Conservation (phyloP, 2,329 filamentous ascomycete species). For the Cyanodermella asteris region DNA sequence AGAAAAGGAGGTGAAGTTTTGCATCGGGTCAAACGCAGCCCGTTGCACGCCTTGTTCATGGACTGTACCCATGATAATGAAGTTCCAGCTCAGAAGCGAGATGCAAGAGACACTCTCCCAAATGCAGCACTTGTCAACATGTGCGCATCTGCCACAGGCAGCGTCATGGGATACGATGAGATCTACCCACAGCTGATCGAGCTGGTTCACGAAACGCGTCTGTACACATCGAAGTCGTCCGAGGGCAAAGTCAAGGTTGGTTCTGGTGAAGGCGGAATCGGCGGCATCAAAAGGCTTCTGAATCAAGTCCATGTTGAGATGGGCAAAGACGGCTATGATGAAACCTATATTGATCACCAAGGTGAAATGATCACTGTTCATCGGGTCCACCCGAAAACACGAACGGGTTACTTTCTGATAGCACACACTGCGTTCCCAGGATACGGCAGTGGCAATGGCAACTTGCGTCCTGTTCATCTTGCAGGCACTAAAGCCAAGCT, state of each 20-base stretch:
- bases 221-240: slow-evolving; percentile 63
- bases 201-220: slow-evolving; percentile 67
- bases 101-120: slow-evolving; percentile 79
- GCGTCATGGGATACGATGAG: slow-evolving; percentile 96
- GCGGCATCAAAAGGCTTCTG: slow-evolving; percentile 71
- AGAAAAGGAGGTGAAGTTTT: slow-evolving; percentile 35
- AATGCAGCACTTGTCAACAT: slow-evolving; percentile 88
- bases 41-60: slow-evolving; percentile 91
- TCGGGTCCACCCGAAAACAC: slow-evolving; percentile 72
- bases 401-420: slow-evolving; percentile 87
- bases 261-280: slow-evolving; percentile 63
- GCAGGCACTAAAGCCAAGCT: slow-evolving; percentile 67
- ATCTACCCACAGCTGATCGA: slow-evolving; percentile 88
- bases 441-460: slow-evolving; percentile 63
- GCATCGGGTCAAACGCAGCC: slow-evolving; percentile 62
- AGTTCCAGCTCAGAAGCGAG: slow-evolving; percentile 80
- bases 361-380: slow-evolving; percentile 93
- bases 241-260: slow-evolving; percentile 37
- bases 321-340: slow-evolving; percentile 84
- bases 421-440: slow-evolving; percentile 91
- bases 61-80: slow-evolving; percentile 99
- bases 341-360: slow-evolving; percentile 92
- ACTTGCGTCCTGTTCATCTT: slow-evolving; percentile 58
- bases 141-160: slow-evolving; percentile 85
- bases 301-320: slow-evolving; percentile 91